phyloP scores from a whole-genome alignment of 805 yeast genomes.

The Wickerhamiella sergipiensis region DNA sequence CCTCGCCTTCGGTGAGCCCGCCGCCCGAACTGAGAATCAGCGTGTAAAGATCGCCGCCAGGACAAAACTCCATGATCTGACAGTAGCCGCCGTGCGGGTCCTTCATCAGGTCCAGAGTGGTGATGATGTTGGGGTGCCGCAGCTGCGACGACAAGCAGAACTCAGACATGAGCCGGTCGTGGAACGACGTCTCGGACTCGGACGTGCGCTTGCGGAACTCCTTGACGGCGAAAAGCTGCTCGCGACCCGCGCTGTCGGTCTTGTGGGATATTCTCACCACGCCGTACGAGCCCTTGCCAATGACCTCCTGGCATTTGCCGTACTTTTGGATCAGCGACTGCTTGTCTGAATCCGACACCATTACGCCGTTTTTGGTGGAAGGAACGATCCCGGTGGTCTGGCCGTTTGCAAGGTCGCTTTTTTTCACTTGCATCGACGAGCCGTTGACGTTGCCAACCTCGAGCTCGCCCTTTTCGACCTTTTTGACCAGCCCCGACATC shows the following conservation, averaged over 20 bases:
- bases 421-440: slow-evolving; percentile 5
- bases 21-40: slow-evolving; percentile 40
- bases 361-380: background rate
- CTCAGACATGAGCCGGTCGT: slow-evolving; percentile 72
- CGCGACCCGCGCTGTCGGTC: slow-evolving; percentile 27
- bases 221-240: slow-evolving; percentile 55
- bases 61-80: slow-evolving; percentile 92
- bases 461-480: slow-evolving; percentile 24
- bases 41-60: slow-evolving; percentile 68
- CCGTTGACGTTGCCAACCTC: slow-evolving; percentile 23
- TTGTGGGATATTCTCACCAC: slow-evolving; percentile 79
- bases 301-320: slow-evolving; percentile 87
- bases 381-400: slow-evolving; percentile 2
- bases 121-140: slow-evolving; percentile 62
- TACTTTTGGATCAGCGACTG: slow-evolving; percentile 69
- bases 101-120: slow-evolving; percentile 67
- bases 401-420: slow-evolving; percentile 1
- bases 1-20: slow-evolving; percentile 47
- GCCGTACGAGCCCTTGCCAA: slow-evolving; percentile 91
- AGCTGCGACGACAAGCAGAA: slow-evolving; percentile 74
- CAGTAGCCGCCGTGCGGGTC: slow-evolving; percentile 59
- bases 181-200: slow-evolving; percentile 44
- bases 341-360: slow-evolving; percentile 20
- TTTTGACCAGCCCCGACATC: slow-evolving; percentile 24
- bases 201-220: slow-evolving; percentile 51